Evolutionary conservation across 140 eudicot species (phyloP).

Genomic region (Oenanthe javanica): DNA sequence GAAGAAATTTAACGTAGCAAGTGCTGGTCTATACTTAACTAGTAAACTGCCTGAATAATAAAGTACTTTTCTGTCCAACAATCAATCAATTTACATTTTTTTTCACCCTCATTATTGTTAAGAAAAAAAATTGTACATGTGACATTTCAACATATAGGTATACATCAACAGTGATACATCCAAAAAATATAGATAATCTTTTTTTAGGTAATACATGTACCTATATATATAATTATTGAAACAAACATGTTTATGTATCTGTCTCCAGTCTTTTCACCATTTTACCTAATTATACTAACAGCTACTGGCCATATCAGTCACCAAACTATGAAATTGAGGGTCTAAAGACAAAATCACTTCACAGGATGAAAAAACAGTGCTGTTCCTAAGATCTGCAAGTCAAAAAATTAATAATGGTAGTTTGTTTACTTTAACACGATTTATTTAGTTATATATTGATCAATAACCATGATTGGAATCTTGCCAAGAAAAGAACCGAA

Average conservation of each 20-base stretch:
- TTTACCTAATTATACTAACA: neutral
- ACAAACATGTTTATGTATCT: neutral
- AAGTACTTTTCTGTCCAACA: neutral
- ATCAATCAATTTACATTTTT: neutral
- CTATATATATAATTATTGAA: neutral
- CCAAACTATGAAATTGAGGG: neutral
- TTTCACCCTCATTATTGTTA: neutral
- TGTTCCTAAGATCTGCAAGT: neutral
- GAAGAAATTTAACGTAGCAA: neutral
- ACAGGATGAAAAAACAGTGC: neutral
- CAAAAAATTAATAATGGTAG: neutral
- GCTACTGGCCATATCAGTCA: neutral
- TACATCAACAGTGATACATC: neutral
- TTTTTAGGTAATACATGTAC: neutral
- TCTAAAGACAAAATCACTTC: neutral
- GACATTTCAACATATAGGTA: neutral
- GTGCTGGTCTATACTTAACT: neutral
- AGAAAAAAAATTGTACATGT: neutral
- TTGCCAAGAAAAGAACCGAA: neutral
- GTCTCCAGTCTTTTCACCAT: neutral
- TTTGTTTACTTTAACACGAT: neutral
- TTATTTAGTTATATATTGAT: neutral
- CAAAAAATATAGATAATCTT: neutral
- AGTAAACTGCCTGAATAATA: neutral
- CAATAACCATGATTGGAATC: neutral